Base-by-base conservation (phyloP, 176 grass and related monocot species). In the Raddia distichophylla region DNA sequence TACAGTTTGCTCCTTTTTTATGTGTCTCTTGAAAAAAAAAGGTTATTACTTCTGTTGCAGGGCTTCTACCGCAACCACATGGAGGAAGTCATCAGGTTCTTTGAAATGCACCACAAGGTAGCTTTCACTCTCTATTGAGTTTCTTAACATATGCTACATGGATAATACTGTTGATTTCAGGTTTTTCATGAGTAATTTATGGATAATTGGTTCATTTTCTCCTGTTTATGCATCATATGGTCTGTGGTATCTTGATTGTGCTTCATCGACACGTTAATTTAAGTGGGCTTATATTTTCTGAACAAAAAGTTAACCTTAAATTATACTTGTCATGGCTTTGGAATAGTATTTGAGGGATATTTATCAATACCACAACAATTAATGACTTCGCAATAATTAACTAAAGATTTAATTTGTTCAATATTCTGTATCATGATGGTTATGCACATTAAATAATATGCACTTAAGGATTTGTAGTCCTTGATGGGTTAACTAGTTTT, bases 61-160 rank as follows among this genome's bases (percentile, higher is more conserved):
- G 93, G 96, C 50, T 95, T 99, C 64, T 99, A 99, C 68, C 96
- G 96, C 55, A 99, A 99, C 73, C 96, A 99, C 77, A 99, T 99
- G 96, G 93, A 99, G 83, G 96, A 99, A 95, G 96, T 99, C 67
- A 99, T 99, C 61, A 99, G 89, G 68, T 99, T 95, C 80, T 99
- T 99, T 83, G 96, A 99, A 86, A 90, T 90, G 84, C 89, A 99
- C 78, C 96, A 99, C 81, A 99, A 93, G 93, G 96, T 99, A 91
- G 76, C 67, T 16, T 57, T 46, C 62, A n/a, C 60, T 75, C 37
- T 64, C 43, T 71, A 9, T 71, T 5, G 14, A 77, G 43, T 77
- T 74, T 89, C 37, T 60, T 83, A 81, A 66, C 50, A 70, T 76
- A 74, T 69, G 69, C 18, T 68, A 83, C 35, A 13, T 20, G 45